These are phyloP conservation scores for Pseudoscleropodium purum DNA, from an alignment of 225 moss, liverwort and hornwort species.

Conservation along the genomic window DNA sequence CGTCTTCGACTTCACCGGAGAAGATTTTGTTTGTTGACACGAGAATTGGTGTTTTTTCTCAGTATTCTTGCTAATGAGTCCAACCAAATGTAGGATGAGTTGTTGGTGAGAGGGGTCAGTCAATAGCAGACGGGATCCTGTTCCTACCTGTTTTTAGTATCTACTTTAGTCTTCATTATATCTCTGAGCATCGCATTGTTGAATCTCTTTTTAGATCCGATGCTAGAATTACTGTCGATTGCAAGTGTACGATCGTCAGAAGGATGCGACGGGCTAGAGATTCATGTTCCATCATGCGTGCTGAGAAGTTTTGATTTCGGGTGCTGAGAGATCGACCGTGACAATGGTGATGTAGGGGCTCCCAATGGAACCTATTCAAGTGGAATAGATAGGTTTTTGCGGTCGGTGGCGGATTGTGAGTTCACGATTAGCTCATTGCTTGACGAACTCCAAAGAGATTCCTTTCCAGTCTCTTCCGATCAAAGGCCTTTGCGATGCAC, in stretches of 20 bases:
- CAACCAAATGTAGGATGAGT: not conserved
- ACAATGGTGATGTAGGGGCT: slow-evolving; percentile 36
- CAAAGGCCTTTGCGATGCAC: slow-evolving; percentile 88
- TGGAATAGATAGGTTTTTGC: slow-evolving; percentile 78
- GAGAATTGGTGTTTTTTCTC: not conserved
- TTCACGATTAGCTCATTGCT: slow-evolving; percentile 74
- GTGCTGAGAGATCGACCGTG: not conserved
- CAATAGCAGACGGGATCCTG: not conserved
- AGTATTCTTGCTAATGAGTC: not conserved
- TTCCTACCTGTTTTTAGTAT: not conserved
- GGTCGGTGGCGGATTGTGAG: slow-evolving; percentile 86
- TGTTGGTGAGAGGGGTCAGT: not conserved
- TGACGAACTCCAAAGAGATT: slow-evolving; percentile 91
- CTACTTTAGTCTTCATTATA: not conserved
- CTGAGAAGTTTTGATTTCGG: not conserved
- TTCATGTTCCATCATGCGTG: not conserved
- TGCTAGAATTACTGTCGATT: not conserved
- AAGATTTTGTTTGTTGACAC: not conserved
- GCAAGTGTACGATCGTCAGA: not conserved
- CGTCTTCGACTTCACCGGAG: not conserved
- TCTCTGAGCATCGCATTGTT: not conserved
- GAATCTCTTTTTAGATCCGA: not conserved
- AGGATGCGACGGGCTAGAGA: not conserved
- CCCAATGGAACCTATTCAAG: slow-evolving; percentile 71
- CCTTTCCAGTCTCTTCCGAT: slow-evolving; percentile 78